Percentiles rank a stretch among this genome's conserved stretches.
Conservation (phyloP, 495 filamentous ascomycete species). For the Talaromyces proteolyticus region DNA sequence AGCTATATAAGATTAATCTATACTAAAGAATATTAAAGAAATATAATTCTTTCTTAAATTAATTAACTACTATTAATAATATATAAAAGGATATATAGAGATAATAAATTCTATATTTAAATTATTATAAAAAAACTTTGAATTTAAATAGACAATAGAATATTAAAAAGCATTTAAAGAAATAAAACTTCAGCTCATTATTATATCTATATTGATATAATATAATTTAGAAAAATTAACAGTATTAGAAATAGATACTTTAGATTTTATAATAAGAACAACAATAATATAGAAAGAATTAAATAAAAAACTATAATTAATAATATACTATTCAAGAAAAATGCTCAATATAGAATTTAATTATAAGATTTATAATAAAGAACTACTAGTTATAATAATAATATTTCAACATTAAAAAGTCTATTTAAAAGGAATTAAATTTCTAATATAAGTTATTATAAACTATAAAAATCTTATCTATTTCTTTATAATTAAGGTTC, state of each 20-base stretch:
- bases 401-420: not conserved
- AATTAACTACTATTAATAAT: constrained; percentile 2
- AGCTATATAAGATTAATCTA: not conserved
- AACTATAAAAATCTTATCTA: not conserved
- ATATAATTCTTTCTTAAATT: constrained; percentile 8
- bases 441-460: not conserved
- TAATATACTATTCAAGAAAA: not conserved
- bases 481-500: not conserved
- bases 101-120: not conserved
- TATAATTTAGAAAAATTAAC: constrained; percentile 8
- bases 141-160: constrained; percentile 2
- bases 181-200: constrained; percentile 3
- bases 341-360: not conserved
- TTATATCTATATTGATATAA: constrained; percentile 8
- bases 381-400: not conserved
- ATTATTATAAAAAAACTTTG: constrained; percentile 3
- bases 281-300: not conserved
- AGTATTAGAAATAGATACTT: constrained; percentile 9
- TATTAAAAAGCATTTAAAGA: constrained; percentile 1
- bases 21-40: constrained; percentile 4
- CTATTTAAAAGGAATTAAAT: not conserved
- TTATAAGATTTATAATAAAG: constrained; percentile 1
- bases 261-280: constrained; percentile 2
- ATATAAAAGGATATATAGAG: not conserved
- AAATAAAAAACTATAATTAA: not conserved